Base-by-base conservation (phyloP, 495 filamentous ascomycete species). In the Lophium mytilinum region DNA sequence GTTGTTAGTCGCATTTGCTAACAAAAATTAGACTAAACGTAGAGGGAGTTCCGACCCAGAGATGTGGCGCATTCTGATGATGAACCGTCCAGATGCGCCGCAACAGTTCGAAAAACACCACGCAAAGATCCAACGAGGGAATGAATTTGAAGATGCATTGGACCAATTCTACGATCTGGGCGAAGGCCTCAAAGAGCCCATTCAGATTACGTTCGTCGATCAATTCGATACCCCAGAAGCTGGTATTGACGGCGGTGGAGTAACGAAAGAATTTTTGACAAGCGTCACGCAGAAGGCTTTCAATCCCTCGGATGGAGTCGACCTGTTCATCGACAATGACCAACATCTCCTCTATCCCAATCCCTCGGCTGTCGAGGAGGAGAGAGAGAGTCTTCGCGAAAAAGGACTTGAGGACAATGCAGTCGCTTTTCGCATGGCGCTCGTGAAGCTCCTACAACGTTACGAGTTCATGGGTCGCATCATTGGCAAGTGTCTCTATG, bases 161-260 rank as follows among this genome's bases (percentile, higher is more conserved):
- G 74, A 84, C 4, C 81, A 92, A 52, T 96, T 94, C 63, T 96
- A 94, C 69, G 68, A 77, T 1, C 77, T 97, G 6, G 85, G 84
- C 0, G 87, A 89, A 14, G 84, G 84, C 0, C 75, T 99, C 53
- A 97, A 97, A 66, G 92, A 99, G 67, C 93, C 94, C 0, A 96
- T 99, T 19, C 90, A 95, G 68, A 97, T 99, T 62, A 92, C 87
- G 12, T 99, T 97, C 64, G 88, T 96, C 14, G 93, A 99, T 64
- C 80, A 88, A 60, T 99, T 95, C 60, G 85, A 85, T 52, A 82
- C 84, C 2, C 76, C 80, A 24, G 93, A 99, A 72, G 90, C 93
- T 6, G 93, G 93, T 34, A 96, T 99, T 56, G 93, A 99, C 68
- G 93, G 93, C 0, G 93, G 93, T 33, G 93, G 93, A 43, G 93